Base-by-base conservation (phyloP, 2,329 filamentous ascomycete genomes). In the Sordariomycetes sp. region DNA sequence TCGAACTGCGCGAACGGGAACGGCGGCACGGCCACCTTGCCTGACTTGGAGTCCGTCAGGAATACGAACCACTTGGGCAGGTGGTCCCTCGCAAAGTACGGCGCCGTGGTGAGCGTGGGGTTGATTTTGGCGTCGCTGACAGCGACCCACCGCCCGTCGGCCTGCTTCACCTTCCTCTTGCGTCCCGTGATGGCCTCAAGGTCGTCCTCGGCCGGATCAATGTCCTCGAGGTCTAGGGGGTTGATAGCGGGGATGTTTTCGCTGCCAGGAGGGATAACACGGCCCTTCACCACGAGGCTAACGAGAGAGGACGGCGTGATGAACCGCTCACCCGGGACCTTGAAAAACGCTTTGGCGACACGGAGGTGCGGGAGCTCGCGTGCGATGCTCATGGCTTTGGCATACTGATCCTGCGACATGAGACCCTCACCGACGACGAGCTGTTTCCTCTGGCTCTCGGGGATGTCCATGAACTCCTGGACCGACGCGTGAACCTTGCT, bases 1-100 rank as follows among this genome's bases (percentile, higher is more conserved):
- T 96, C 90, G 68, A 99, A 97, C 52, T 85, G 85, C 50, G 85
- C 85, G 72, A 99, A 97, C n/a, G 88, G 90, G 70, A 96, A 96
- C 0, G 95, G 94, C 2, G 92, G 92, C 2, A 99, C 94, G 20
- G 92, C 91, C 72, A 99, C 92, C 73, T 95, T 95, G 66, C 89
- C 91, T 68, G 95, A 88, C 73, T 95, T 95, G 64, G 85, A 87
- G 69, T 99, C 94, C 59, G 90, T 89, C 56, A 99, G 81, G 79
- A 99, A 97, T 53, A 96, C 82, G 66, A 96, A 86, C 92, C 92
- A 99, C 65, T 86, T 82, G 17, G 95, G 92, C 36, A 89, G 87
- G 68, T 95, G 86, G 65, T 96, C 89, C 60, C 90, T 87, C 34
- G 90, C 84, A 64, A 91, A 92, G 72, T 94, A 92, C 4, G 94